phyloP scores from a whole-genome alignment of 441 rosid species.

The Populus hybrid region DNA sequence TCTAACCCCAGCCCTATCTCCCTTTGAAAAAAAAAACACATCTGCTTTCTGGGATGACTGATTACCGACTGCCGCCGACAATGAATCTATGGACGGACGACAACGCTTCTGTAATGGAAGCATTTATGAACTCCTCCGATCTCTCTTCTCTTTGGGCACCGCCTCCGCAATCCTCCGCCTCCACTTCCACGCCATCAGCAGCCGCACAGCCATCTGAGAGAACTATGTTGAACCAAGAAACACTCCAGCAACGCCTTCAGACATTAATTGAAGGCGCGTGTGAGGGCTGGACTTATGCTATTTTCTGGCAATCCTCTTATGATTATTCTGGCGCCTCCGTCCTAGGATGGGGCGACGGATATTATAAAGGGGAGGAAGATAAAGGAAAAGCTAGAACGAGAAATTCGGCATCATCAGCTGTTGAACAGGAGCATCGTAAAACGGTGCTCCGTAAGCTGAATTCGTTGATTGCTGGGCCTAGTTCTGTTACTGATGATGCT shows the following conservation, averaged over 20 bases:
- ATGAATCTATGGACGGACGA: conserved; percentile 86
- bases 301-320: conserved; percentile 86
- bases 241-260: conserved; percentile 91
- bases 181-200: conserved; percentile 28
- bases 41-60: conserved; percentile 41
- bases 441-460: conserved; percentile 83
- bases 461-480: conserved; percentile 65
- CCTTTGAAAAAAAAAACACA: background rate
- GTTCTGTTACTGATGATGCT: conserved; percentile 68
- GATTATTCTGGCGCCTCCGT: conserved; percentile 48
- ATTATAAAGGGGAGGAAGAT: conserved; percentile 80
- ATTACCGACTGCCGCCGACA: conserved; percentile 43
- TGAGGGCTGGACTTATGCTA: conserved; percentile 89
- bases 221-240: conserved; percentile 57
- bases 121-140: conserved; percentile 75
- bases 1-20: background rate
- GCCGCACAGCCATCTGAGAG: conserved; percentile 1
- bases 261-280: conserved; percentile 70
- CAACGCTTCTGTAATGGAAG: conserved; percentile 85
- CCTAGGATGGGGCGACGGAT: conserved; percentile 94
- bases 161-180: conserved; percentile 43
- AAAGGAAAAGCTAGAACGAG: conserved; percentile 46
- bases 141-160: conserved; percentile 62
- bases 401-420: conserved; percentile 27
- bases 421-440: conserved; percentile 83